Evolutionary conservation across 331 rosid genomes (phyloP).

Genomic region (Acacia concinna): DNA sequence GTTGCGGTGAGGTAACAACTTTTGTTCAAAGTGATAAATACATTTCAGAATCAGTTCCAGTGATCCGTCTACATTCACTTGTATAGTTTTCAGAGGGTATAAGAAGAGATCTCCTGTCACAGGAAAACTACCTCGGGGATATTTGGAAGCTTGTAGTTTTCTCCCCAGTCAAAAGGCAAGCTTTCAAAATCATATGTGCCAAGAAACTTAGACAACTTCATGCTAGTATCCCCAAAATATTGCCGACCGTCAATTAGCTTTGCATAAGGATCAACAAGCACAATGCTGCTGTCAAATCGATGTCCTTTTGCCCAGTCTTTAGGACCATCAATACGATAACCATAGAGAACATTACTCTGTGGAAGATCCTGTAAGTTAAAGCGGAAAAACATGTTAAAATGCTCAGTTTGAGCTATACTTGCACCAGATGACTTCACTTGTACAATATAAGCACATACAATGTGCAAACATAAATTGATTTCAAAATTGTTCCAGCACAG

Average conservation of each 20-base stretch:
- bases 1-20: background rate
- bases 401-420: background rate
- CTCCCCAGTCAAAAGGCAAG: conserved; percentile 92
- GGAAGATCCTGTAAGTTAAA: conserved; percentile 67
- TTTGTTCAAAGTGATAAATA: background rate
- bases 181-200: conserved; percentile 87
- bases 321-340: conserved; percentile 85
- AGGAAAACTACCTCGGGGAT: conserved; percentile 71
- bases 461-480: background rate
- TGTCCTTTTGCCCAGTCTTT: conserved; percentile 78
- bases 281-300: conserved; percentile 75
- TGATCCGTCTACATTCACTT: background rate
- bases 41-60: background rate
- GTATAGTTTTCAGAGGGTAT: background rate
- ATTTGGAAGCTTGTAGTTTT: conserved; percentile 78
- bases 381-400: conserved; percentile 9
- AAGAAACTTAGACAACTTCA: conserved; percentile 62
- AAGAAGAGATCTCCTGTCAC: background rate
- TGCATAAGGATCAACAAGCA: conserved; percentile 92
- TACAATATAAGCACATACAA: background rate
- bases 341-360: conserved; percentile 70
- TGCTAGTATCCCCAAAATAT: conserved; percentile 68
- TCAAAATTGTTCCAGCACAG: background rate
- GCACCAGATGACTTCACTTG: conserved; percentile 13
- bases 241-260: conserved; percentile 87